phyloP scores from a whole-genome alignment of 768 basidiomycete genomes.

The Amanita jacksonii region DNA sequence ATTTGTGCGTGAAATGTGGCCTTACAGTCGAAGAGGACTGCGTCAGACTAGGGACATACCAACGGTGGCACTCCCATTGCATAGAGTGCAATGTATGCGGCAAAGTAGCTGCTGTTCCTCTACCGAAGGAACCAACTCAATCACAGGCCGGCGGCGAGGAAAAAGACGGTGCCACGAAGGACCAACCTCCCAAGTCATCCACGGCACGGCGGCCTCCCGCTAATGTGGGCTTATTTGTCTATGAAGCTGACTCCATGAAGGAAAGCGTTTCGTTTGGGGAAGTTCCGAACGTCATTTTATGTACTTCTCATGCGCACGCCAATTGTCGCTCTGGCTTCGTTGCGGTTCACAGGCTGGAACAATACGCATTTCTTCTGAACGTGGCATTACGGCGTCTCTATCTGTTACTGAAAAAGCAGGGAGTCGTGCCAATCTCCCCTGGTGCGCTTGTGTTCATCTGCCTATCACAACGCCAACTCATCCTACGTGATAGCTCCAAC shows the following conservation, averaged over 20 bases:
- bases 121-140: slow-evolving; percentile 37
- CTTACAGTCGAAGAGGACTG: slow-evolving; percentile 97
- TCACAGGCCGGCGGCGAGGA: slow-evolving; percentile 42
- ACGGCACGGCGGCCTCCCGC: slow-evolving; percentile 69
- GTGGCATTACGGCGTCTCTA: slow-evolving; percentile 91
- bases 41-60: slow-evolving; percentile 89
- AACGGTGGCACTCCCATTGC: slow-evolving; percentile 94
- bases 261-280: slow-evolving; percentile 65
- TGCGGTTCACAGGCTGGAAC: slow-evolving; percentile 88
- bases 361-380: slow-evolving; percentile 94
- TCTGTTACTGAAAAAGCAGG: slow-evolving; percentile 77
- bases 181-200: slow-evolving; percentile 47
- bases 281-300: slow-evolving; percentile 65
- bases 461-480: slow-evolving; percentile 11
- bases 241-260: slow-evolving; percentile 58
- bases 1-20: slow-evolving; percentile 84
- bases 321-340: slow-evolving; percentile 75
- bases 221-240: slow-evolving; percentile 71
- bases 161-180: slow-evolving; percentile 29
- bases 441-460: slow-evolving; percentile 27
- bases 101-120: slow-evolving; percentile 57
- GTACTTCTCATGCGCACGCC: slow-evolving; percentile 63
- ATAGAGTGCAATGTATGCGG: slow-evolving; percentile 80
- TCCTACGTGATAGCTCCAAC: slow-evolving; percentile 16
- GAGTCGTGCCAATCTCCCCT: slow-evolving; percentile 78